A percentile compares a stretch with the other conserved stretches of the same genome.
phyloP scores from a whole-genome alignment of 768 basidiomycete genomes.

The Hemileccinum impolitum region DNA sequence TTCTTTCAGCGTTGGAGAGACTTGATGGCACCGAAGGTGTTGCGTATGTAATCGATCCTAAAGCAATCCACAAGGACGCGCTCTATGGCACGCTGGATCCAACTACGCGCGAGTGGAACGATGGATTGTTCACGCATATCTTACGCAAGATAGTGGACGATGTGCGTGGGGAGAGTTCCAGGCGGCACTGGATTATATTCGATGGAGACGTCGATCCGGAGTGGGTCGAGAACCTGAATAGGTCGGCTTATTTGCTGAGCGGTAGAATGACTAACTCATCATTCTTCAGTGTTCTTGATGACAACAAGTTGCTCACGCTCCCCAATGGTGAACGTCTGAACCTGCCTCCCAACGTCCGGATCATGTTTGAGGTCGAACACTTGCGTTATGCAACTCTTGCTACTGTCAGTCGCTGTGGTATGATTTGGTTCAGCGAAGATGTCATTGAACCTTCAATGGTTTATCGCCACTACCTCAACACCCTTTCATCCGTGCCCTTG shows the following conservation, averaged over 20 bases:
- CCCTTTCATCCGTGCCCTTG: constrained; percentile 68
- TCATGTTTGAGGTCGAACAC: constrained; percentile 99
- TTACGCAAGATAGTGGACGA: constrained; percentile 98
- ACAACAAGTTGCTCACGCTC: constrained; percentile 95
- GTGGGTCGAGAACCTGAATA: constrained; percentile 99
- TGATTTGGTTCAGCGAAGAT: constrained; percentile 99
- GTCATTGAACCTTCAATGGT: constrained; percentile 90
- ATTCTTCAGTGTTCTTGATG: constrained; percentile 82
- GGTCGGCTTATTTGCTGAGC: constrained; percentile 45
- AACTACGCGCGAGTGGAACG: constrained; percentile 99
- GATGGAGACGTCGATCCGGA: constrained; percentile 99
- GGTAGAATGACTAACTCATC: constrained; percentile 1
- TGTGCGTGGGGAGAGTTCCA: constrained; percentile 94
- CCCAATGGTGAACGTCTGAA: constrained; percentile 98
- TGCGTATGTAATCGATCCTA: constrained; percentile 96
- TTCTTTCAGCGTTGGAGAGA: constrained; percentile 85
- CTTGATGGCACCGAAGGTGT: constrained; percentile 92
- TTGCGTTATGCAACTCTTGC: constrained; percentile 95
- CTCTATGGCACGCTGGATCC: constrained; percentile 95
- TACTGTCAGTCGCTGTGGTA: constrained; percentile 99
- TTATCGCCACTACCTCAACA: constrained; percentile 82
- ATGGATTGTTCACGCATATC: constrained; percentile 97
- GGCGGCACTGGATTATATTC: constrained; percentile 99
- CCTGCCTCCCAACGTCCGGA: constrained; percentile 92
- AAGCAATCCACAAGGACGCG: constrained; percentile 98